Conservation (phyloP, 108 stramenopile species). For the Phaeodactylum tricornutum region DNA sequence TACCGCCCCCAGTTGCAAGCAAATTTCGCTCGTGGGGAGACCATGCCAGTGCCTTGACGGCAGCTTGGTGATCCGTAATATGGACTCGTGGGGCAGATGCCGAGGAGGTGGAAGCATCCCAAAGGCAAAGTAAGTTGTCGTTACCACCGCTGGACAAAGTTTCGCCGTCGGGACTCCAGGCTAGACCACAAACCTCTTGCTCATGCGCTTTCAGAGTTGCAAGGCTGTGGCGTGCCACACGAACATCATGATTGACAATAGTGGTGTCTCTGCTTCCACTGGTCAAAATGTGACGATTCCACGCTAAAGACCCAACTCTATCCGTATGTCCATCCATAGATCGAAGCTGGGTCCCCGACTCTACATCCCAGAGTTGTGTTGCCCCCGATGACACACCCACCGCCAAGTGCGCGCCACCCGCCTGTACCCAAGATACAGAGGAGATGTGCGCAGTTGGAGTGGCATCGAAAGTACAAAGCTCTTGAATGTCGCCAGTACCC, state of each 20-base stretch:
- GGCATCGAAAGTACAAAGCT: slow-evolving; percentile 73
- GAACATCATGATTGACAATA: slow-evolving; percentile 96
- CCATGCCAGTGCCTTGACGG: slow-evolving; percentile 98
- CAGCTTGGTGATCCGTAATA: slow-evolving; percentile 90
- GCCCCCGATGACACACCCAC: slow-evolving; percentile 81
- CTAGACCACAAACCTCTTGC: slow-evolving; percentile 96
- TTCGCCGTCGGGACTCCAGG: slow-evolving; percentile 94
- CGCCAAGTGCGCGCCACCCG: slow-evolving; percentile 79
- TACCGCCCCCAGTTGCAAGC: slow-evolving; percentile 95
- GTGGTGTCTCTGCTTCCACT: slow-evolving; percentile 85
- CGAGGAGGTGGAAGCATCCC: slow-evolving; percentile 73
- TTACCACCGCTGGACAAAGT: slow-evolving; percentile 94
- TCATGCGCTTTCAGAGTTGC: slow-evolving; percentile 68
- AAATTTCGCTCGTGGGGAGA: slow-evolving; percentile 94
- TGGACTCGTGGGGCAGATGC: slow-evolving; percentile 55
- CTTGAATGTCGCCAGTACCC: slow-evolving; percentile 87
- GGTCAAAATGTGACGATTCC: slow-evolving; percentile 93
- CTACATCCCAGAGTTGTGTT: slow-evolving; percentile 88
- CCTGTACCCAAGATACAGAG: slow-evolving; percentile 91
- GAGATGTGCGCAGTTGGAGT: slow-evolving; percentile 84
- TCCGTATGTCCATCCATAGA: slow-evolving; percentile 94
- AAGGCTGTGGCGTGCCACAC: slow-evolving; percentile 81
- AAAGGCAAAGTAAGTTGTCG: slow-evolving; percentile 96
- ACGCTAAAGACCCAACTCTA: slow-evolving; percentile 90
- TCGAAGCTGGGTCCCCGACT: slow-evolving; percentile 80